Conservation (phyloP, 495 filamentous ascomycete species). For the Talaromyces proteolyticus region DNA sequence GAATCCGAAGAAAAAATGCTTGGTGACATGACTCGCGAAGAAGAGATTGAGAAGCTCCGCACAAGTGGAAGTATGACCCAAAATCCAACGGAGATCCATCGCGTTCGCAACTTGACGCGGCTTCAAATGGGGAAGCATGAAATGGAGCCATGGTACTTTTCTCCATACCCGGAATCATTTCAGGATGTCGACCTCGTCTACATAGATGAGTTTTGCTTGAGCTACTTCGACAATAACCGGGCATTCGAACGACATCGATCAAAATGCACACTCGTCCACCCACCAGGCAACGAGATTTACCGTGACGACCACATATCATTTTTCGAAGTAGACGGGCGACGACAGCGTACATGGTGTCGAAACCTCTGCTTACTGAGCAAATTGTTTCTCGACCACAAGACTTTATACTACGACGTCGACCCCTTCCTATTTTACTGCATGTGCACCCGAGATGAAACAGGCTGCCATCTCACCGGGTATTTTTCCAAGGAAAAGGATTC, state of each 20-base stretch:
- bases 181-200: slow-evolving; percentile 82
- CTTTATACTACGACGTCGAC: slow-evolving; percentile 99
- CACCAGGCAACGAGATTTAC: slow-evolving; percentile 97
- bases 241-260: slow-evolving; percentile 77
- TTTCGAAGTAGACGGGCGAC: slow-evolving; percentile 92
- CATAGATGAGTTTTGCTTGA: slow-evolving; percentile 96
- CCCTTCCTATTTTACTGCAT: slow-evolving; percentile 99
- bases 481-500: slow-evolving; percentile 98
- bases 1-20: slow-evolving; percentile 29
- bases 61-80: slow-evolving; percentile 97
- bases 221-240: slow-evolving; percentile 74
- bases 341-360: slow-evolving; percentile 95
- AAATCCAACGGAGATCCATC: slow-evolving; percentile 93
- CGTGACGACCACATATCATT: slow-evolving; percentile 91
- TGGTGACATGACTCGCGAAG: slow-evolving; percentile 68
- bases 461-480: slow-evolving; percentile 91
- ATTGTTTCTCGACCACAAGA: slow-evolving; percentile 97
- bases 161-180: slow-evolving; percentile 86
- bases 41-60: slow-evolving; percentile 92
- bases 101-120: slow-evolving; percentile 86
- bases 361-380: slow-evolving; percentile 93
- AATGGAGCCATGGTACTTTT: slow-evolving; percentile 98
- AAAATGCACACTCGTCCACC: slow-evolving; percentile 90
- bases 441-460: slow-evolving; percentile 77
- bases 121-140: slow-evolving; percentile 92